Evolutionary conservation across 768 basidiomycete species (phyloP).

Genomic region (Pleurotus ostreatus): DNA sequence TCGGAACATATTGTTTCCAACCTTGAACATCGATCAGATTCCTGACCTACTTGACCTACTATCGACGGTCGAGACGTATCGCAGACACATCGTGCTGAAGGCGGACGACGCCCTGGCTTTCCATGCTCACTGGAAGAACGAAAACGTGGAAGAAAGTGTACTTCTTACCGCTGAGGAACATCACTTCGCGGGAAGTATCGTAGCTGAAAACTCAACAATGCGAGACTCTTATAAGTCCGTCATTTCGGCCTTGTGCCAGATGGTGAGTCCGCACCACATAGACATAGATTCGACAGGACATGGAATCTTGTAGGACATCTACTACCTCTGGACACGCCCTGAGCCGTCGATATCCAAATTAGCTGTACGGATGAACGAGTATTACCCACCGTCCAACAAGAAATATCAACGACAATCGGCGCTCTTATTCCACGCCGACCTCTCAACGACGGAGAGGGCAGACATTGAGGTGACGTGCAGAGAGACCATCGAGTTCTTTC

Average conservation of each 20-base stretch:
- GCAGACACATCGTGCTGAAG: constrained; percentile 21
- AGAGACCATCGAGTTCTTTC: constrained; percentile 14
- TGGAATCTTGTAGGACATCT: constrained; percentile 25
- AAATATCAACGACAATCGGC: constrained; percentile 14
- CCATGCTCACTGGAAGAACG: constrained; percentile 21
- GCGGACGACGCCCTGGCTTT: constrained; percentile 22
- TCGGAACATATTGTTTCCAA: constrained; percentile 25
- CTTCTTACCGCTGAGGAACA: constrained; percentile 16
- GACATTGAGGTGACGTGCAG: constrained; percentile 14
- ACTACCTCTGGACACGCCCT: constrained; percentile 24
- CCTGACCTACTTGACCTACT: constrained; percentile 31
- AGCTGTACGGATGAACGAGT: constrained; percentile 36
- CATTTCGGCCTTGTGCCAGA: constrained; percentile 21
- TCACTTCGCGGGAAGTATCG: constrained; percentile 15
- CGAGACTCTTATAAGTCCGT: constrained; percentile 29
- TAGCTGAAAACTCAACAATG: constrained; percentile 13
- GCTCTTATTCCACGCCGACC: constrained; percentile 22
- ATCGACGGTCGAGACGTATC: constrained; percentile 33
- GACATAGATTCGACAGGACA: background rate
- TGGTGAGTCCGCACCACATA: constrained; percentile 19
- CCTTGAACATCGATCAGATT: constrained; percentile 18
- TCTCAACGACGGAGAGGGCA: constrained; percentile 20
- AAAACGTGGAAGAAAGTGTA: constrained; percentile 10
- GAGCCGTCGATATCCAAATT: constrained; percentile 27
- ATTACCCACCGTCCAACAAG: constrained; percentile 29